Evolutionary conservation across 2,329 filamentous ascomycete genomes (phyloP), one percentile per base, ranked within the genome.

Genomic region (Penicillium italicum): DNA sequence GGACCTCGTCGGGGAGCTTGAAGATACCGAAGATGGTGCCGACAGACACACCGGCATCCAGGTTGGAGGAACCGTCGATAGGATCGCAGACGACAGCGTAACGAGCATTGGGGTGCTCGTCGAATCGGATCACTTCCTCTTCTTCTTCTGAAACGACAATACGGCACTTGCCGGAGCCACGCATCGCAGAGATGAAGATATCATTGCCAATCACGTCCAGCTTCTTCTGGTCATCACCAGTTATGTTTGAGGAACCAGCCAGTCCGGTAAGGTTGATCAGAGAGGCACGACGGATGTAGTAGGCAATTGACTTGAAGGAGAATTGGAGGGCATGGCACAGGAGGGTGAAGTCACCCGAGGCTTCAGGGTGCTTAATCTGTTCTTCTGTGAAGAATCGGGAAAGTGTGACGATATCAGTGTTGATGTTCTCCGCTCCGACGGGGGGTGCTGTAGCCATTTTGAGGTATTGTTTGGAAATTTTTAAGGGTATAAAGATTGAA

Each of bases 121-220:
- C 77, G 79, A 97, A 97, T 73, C 86, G 85, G 72, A 99, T 96
- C 63, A 90, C 82, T 51, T 97, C 85, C 62, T 99, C 94, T 75
- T 97, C 93, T 73, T 99, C 94, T 76, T 99, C 94, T 0, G 94
- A 99, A n/a, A 99, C 92, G 34, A 99, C 81, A 56, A 97, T 80
- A 50, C 91, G 86, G 73, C 92, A 94, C 76, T 91, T 92, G 68
- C 91, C 92, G 28, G 89, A 96, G 50, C 90, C 93, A 66, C 85
- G 85, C 94, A 99, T 97, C 61, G 92, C 90, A 59, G 90, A 87
- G 71, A 99, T 90, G 80, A 99, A 99, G 68, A 99, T 83, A 74
- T 99, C 94, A 74, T 99, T 97, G 74, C 92, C 93, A 72, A 99
- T 97, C 57, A 99, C 93, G 74, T 99, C 94, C 60, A 99, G 90